A percentile compares a stretch with the other conserved stretches of the same genome.
Conservation (phyloP, 257 asterid species). For the Haberlea rhodopensis region DNA sequence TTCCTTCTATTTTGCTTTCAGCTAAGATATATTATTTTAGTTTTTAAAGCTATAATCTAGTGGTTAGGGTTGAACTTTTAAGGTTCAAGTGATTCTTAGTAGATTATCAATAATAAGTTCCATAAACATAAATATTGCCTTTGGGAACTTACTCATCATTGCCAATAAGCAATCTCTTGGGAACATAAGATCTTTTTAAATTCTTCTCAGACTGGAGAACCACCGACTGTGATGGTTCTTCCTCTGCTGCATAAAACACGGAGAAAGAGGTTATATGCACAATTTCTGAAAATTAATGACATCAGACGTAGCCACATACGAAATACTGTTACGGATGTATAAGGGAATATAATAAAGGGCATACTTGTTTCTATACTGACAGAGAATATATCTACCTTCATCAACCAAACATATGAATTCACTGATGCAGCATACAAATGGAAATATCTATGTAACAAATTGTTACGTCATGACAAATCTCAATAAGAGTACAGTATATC, state of each 20-base stretch:
- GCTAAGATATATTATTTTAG: background rate
- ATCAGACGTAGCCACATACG: slow-evolving; percentile 1
- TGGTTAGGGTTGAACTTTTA: slow-evolving; percentile 2
- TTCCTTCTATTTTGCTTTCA: no score
- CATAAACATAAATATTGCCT: slow-evolving; percentile 15
- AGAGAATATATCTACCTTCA: background rate
- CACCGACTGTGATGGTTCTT: slow-evolving; percentile 41
- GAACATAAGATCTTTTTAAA: slow-evolving; percentile 56
- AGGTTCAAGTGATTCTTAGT: slow-evolving; percentile 3
- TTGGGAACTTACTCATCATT: slow-evolving; percentile 75
- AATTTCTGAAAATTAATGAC: slow-evolving; percentile 19
- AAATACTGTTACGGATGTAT: background rate
- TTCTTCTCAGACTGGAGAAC: slow-evolving; percentile 41
- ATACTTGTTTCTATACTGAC: background rate
- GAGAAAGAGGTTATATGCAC: slow-evolving; percentile 25
- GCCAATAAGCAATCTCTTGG: slow-evolving; percentile 76
- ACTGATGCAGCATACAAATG: no score
- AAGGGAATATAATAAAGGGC: slow-evolving; percentile 2
- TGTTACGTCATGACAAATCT: background rate
- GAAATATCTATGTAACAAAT: background rate
- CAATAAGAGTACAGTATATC: background rate
- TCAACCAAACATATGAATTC: background rate
- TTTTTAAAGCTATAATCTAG: slow-evolving; percentile 12
- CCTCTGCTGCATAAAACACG: slow-evolving; percentile 44
- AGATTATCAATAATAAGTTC: slow-evolving; percentile 14